phyloP scores from a whole-genome alignment of 1,284 basidiomycete species.

The Hypsizygus ulmarius region DNA sequence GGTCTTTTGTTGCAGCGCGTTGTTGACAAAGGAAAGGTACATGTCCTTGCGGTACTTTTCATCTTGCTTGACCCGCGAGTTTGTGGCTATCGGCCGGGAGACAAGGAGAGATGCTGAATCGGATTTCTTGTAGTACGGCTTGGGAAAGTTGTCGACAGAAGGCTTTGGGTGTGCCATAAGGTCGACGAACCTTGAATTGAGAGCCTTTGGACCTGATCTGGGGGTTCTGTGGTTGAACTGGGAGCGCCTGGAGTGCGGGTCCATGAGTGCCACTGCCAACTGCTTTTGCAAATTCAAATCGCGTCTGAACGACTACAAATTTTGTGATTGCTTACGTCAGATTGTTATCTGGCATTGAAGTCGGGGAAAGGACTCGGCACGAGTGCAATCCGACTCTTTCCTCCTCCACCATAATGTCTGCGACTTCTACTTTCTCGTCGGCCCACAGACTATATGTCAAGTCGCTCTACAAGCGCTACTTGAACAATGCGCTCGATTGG shows the following conservation, averaged over 20 bases:
- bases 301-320: conserved; percentile 11
- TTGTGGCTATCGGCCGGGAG: conserved; percentile 67
- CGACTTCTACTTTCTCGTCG: conserved; percentile 60
- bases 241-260: conserved; percentile 68
- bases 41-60: conserved; percentile 77
- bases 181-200: conserved; percentile 46
- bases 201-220: conserved; percentile 56
- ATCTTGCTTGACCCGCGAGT: conserved; percentile 73
- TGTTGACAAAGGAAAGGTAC: conserved; percentile 82
- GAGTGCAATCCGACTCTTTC: conserved; percentile 12
- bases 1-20: conserved; percentile 74
- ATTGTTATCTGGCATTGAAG: conserved; percentile 14
- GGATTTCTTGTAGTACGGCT: conserved; percentile 33
- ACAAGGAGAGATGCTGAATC: conserved; percentile 34
- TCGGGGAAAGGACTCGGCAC: conserved; percentile 4
- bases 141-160: conserved; percentile 42
- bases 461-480: conserved; percentile 84
- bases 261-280: conserved; percentile 51
- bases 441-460: conserved; percentile 88
- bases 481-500: conserved; percentile 90
- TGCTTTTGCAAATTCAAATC: background rate
- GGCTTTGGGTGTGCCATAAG: conserved; percentile 34
- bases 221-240: conserved; percentile 71
- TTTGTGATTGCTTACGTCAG: conserved; percentile 22
- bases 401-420: conserved; percentile 37